Base-by-base conservation (phyloP, 1,284 basidiomycete genomes). In the Rhizoctonia solani region DNA sequence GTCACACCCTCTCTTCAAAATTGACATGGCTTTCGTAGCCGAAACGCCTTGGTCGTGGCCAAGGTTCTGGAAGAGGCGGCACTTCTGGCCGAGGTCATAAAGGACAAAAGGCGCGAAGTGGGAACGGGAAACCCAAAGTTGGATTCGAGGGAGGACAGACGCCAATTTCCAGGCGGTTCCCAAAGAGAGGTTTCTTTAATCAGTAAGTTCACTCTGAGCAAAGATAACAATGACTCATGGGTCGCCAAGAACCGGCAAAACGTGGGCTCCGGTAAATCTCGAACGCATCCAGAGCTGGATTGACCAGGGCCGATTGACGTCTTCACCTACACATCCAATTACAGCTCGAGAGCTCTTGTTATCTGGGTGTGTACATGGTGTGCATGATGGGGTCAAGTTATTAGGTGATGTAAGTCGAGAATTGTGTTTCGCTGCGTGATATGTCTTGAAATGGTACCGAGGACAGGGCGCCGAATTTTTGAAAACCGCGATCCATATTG, bases 101-200 rank as follows among this genome's bases (percentile, higher is more conserved):
- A 75, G 96, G 96, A 74, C 95, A 97, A 77, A 96, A 95, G 69
- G 90, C 95, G 47, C 87, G 96, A 67, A 86, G 92, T 21, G 95
- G 96, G 4, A 89, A 92, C 73, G 92, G 94, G n/a, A 92, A 87
- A 74, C 87, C 93, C 27, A 87, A 84, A 71, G 82, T 86, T 30
- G 87, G 89, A 4, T 99, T 98, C 72, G 95, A 97, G 77, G 96
- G 96, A 75, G 96, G 96, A 72, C 96, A 98, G 77, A 98, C 95
- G 23, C 92, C 96, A 5, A 85, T 99, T 67, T 89, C 88, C n/a
- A 88, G 94, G 72, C 81, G 89, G 52, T 92, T 95, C 75, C 96
- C 96, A 8, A 99, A 99, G 81, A 85, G 88, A 53, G 96, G 96
- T 50, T 99, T 98, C 77, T 84, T 88, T 69, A 98, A 98, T 79